phyloP scores from a whole-genome alignment of 83 land plant species.

The Isoetes engelmannii region DNA sequence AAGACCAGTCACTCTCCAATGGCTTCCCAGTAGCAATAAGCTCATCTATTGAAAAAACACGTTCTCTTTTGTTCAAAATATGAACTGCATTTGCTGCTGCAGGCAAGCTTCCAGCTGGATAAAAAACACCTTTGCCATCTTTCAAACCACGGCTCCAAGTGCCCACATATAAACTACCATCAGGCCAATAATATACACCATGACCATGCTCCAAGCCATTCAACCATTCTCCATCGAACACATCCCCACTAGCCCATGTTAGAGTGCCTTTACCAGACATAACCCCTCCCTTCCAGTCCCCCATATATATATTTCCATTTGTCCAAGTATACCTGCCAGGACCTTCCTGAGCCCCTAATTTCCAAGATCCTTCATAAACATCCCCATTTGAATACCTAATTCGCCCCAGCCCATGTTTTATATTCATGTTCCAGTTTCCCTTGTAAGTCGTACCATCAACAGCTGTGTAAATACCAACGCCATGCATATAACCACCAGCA shows the following conservation, averaged over 20 bases:
- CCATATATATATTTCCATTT: constrained; percentile 44
- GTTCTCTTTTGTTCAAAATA: constrained; percentile 39
- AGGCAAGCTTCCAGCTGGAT: constrained; percentile 48
- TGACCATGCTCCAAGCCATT: constrained; percentile 55
- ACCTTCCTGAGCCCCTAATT: constrained; percentile 53
- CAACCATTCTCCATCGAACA: constrained; percentile 54
- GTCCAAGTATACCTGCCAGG: constrained; percentile 50
- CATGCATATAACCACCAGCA: constrained; percentile 58
- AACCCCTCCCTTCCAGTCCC: constrained; percentile 55
- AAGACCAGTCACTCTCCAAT: constrained; percentile 48
- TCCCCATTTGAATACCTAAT: constrained; percentile 51
- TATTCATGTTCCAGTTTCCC: constrained; percentile 59
- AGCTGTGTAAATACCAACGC: constrained; percentile 41
- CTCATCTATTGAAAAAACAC: constrained; percentile 13
- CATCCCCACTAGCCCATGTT: constrained; percentile 56
- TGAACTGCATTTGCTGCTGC: constrained; percentile 27
- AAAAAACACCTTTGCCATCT: constrained; percentile 63
- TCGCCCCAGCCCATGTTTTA: constrained; percentile 55
- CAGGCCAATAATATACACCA: constrained; percentile 47
- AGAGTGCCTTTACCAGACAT: constrained; percentile 67
- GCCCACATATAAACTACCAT: constrained; percentile 47
- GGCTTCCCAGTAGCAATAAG: constrained; percentile 26
- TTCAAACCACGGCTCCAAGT: constrained; percentile 36
- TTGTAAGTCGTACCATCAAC: constrained; percentile 43
- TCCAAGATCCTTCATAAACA: constrained; percentile 63